Evolutionary conservation across 2,329 filamentous ascomycete genomes (phyloP).

Genomic region (Diatrype stigma): DNA sequence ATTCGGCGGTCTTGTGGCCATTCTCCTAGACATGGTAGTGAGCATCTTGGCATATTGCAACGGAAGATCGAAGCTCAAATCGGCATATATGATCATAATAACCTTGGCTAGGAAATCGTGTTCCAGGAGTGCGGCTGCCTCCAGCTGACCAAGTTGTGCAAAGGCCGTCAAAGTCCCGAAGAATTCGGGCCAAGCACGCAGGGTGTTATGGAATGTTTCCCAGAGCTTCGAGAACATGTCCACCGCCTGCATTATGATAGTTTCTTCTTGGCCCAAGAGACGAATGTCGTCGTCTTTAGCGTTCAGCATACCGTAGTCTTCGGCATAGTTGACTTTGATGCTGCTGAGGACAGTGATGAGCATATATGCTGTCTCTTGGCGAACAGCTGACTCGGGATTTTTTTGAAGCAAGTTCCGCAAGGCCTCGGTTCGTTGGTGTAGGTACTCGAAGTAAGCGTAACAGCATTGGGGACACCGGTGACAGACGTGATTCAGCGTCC

Average conservation of each 20-base stretch:
- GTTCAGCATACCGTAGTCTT: slow-evolving; percentile 39
- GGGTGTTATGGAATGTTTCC: slow-evolving; percentile 55
- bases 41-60: slow-evolving; percentile 53
- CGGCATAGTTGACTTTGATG: slow-evolving; percentile 46
- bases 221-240: slow-evolving; percentile 54
- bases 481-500: slow-evolving; percentile 44
- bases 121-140: slow-evolving; percentile 56
- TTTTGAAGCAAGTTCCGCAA: slow-evolving; percentile 63
- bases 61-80: slow-evolving; percentile 46
- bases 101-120: slow-evolving; percentile 56
- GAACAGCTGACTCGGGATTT: slow-evolving; percentile 53
- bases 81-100: slow-evolving; percentile 58
- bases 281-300: slow-evolving; percentile 27
- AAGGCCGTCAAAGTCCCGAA: slow-evolving; percentile 69
- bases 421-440: slow-evolving; percentile 48
- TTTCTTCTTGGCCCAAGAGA: slow-evolving; percentile 23
- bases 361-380: slow-evolving; percentile 46
- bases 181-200: slow-evolving; percentile 71
- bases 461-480: slow-evolving; percentile 51
- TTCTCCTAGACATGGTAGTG: slow-evolving; percentile 46
- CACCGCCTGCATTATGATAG: slow-evolving; percentile 36
- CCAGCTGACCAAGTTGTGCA: slow-evolving; percentile 54
- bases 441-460: slow-evolving; percentile 58
- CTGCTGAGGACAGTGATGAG: slow-evolving; percentile 49
- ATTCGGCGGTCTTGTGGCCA: slow-evolving; percentile 45